Evolutionary conservation across 129 eudicot genomes (phyloP), one percentile per base, ranked within the genome.

Genomic region (Pseudognaphalium luteoalbum): DNA sequence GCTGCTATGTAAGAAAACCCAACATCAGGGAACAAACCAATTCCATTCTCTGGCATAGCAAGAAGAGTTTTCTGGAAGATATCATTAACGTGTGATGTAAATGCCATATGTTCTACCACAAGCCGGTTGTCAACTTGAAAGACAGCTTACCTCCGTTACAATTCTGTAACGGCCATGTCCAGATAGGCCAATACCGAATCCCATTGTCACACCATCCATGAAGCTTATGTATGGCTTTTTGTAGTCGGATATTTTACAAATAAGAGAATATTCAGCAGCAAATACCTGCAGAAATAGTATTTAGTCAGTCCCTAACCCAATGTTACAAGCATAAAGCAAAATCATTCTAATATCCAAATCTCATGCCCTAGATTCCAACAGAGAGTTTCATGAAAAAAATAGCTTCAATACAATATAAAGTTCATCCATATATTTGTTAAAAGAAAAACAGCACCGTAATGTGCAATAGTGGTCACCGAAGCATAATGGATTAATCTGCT

Each of bases 131-230:
- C 21, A 41, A 69, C 51, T 52, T 66, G 51, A 74, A 72, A 12
- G 72, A 62, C 64, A 76, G 52, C 34, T 68, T 77, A 94, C 98
- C 93, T 94, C 98, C 16, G 96, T 94, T 29, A 94, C 67, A 64
- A 94, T 79, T 78, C 96, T 88, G 87, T 91, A 94, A 21, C 86
- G 85, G 76, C 98, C 98, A 80, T 94, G 98, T 60, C 97, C 98
- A 78, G 97, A 94, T 69, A 94, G 88, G 44, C 98, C 98, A 76
- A 94, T 94, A 34, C 98, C 98, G 79, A 94, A 94, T 51, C 98
- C 98, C 98, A 94, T 94, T 58, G 98, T 94, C 44, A 91, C 87
- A 77, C 98, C 98, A 83, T 94, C 98, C 98, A 93, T 93, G 79
- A 93, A 86, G 76, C 89, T 82, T 78, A 93, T 83, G 73, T 87